Evolutionary conservation across 169 alveolate species (phyloP).

Genomic region (Plasmodium gonderi): DNA sequence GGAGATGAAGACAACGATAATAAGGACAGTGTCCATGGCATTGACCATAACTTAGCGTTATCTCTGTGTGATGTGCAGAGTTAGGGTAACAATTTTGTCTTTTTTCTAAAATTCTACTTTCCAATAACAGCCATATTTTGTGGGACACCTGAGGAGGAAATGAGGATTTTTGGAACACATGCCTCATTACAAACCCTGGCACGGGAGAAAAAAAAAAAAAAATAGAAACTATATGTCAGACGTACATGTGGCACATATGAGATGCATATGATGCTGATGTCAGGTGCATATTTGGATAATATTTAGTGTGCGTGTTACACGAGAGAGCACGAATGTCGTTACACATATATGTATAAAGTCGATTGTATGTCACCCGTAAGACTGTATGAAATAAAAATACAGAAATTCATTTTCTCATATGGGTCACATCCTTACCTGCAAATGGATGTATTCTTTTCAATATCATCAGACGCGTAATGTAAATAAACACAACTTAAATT

Average conservation of each 20-base stretch:
- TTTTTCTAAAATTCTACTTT: slow-evolving; percentile 28
- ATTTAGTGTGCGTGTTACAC: no score
- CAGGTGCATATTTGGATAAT: no score
- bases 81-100: not conserved
- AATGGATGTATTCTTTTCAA: slow-evolving; percentile 22
- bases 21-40: not conserved
- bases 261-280: no score
- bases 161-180: slow-evolving; percentile 50
- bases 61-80: not conserved
- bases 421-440: slow-evolving; percentile 74
- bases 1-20: not conserved
- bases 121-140: slow-evolving; percentile 61
- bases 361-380: no score
- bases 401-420: no score
- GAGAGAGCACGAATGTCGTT: no score
- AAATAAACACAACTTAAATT: slow-evolving; percentile 45
- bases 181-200: slow-evolving; percentile 67
- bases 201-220: not conserved
- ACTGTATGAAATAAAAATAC: no score
- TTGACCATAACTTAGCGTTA: no score
- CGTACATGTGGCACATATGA: no score
- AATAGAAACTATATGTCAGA: no score
- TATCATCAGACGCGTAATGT: slow-evolving; percentile 59
- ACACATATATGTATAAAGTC: no score
- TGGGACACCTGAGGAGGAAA: slow-evolving; percentile 47